Base-by-base conservation (phyloP, 805 yeast species). In the Candida silvatica region DNA sequence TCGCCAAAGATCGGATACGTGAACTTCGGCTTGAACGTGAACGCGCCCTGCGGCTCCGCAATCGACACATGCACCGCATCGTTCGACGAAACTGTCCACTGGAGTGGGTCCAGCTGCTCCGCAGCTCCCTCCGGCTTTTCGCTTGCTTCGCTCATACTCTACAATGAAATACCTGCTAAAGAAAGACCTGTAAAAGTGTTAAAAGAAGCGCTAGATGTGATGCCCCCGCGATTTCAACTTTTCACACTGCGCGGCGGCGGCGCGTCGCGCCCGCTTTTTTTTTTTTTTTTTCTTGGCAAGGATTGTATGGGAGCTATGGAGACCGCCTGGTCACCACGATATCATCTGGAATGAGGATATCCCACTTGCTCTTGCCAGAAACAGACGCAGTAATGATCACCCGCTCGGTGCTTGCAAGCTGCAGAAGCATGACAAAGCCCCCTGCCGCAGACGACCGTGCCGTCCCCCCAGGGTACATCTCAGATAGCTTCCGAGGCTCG, bases 1-100 rank as follows among this genome's bases (percentile, higher is more conserved):
- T 87, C 95, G 5, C 97, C 97, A 64, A 75, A 92, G 8, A 92
- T 80, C 2, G 97, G 95, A 55, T 92, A 92, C 1, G 97, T 90
- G 60, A 85, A 87, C 11, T 62, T 50, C 0, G 97, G 97, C 26
- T 68, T 60, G 61, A 88, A 87, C 3, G 73, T 62, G 16, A 79
- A 72, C 2, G 77, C 70, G 0, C 77, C 77, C 3, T 66, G 59
- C 2, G 71, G 66, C 39, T 74, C 78, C 4, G 81, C 82, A 28
- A 78, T 50, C 3, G 74, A 74, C 6, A 86, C 52, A 31, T 69
- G 65, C 14, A 83, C 56, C 0, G 76, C 80, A 11, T 80, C 82
- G 41, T 80, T 86, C 33, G 94, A 72, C 2, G 84, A 74, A 6
- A 60, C 52, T 0, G 90, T 80, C 95, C 94, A 87, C 11, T 67